Evolutionary conservation across 805 yeast species (phyloP).

Genomic region (Yamadazyma akitaensis): DNA sequence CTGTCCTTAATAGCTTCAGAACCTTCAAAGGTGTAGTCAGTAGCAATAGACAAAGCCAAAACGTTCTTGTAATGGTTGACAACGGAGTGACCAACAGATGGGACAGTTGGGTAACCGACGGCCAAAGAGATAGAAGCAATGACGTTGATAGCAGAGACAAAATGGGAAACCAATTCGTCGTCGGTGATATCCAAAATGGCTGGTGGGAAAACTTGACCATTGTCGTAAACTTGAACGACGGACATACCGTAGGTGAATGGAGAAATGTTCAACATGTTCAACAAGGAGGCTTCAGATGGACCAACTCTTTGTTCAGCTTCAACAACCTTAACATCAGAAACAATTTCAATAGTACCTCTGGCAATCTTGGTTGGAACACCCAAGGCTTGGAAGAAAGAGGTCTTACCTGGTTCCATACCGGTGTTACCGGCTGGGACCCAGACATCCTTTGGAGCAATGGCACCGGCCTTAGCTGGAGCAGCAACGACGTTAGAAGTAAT

Average conservation of each 20-base stretch:
- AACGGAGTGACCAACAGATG: conserved; percentile 98
- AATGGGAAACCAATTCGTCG: conserved; percentile 90
- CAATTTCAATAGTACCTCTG: conserved; percentile 99
- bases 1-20: conserved; percentile 99
- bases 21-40: conserved; percentile 99
- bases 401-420: conserved; percentile 99
- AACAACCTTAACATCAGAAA: conserved; percentile 94
- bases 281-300: conserved; percentile 97
- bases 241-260: conserved; percentile 99
- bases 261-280: conserved; percentile 99
- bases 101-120: conserved; percentile 98
- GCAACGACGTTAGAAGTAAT: conserved; percentile 93
- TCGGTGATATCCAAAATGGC: conserved; percentile 97
- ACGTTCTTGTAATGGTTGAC: conserved; percentile 99
- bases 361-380: conserved; percentile 99
- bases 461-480: conserved; percentile 99
- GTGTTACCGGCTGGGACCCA: conserved; percentile 99
- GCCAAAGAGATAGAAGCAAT: conserved; percentile 97
- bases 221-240: conserved; percentile 95
- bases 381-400: conserved; percentile 99
- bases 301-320: conserved; percentile 86
- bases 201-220: conserved; percentile 97
- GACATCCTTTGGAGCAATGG: conserved; percentile 96
- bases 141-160: conserved; percentile 86
- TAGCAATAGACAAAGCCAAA: conserved; percentile 95